Conservation (phyloP, 1,139 yeast species). For the Barnettozyma hawaiiensis region DNA sequence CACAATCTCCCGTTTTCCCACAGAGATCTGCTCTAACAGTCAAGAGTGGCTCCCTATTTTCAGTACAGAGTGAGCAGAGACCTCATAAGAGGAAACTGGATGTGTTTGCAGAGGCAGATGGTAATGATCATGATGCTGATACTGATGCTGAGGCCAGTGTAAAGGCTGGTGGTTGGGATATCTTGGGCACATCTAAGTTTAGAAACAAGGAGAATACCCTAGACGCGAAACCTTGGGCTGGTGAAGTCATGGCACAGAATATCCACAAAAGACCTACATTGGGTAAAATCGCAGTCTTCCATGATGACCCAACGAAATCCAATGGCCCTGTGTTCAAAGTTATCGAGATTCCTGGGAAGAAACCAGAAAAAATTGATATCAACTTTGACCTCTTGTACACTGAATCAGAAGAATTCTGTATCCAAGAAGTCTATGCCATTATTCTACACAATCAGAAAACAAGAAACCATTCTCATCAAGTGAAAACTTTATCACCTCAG, state of each 20-base stretch:
- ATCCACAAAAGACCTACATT: constrained; percentile 11
- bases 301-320: constrained; percentile 37
- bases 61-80: constrained; percentile 24
- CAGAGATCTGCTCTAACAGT: constrained; percentile 21
- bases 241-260: constrained; percentile 48
- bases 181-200: constrained; percentile 45
- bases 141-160: constrained; percentile 3
- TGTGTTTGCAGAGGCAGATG: constrained; percentile 19
- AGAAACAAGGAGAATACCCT: constrained; percentile 62
- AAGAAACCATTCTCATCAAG: neutral
- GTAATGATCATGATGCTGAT: no score
- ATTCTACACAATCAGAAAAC: constrained; percentile 18
- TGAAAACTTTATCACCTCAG: constrained; percentile 4
- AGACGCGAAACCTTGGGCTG: constrained; percentile 60
- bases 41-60: constrained; percentile 26
- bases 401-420: constrained; percentile 46
- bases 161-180: constrained; percentile 39
- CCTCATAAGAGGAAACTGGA: constrained; percentile 19
- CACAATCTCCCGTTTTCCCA: constrained; percentile 28
- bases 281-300: constrained; percentile 38
- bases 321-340: constrained; percentile 39
- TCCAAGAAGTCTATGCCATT: constrained; percentile 58
- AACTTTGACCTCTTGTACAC: constrained; percentile 56
- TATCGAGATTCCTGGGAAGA: constrained; percentile 52
- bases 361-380: constrained; percentile 57